A percentile compares a stretch with the other conserved stretches of the same genome.
Conservation (phyloP, 148 eudicot species). For the Silene latifolia region DNA sequence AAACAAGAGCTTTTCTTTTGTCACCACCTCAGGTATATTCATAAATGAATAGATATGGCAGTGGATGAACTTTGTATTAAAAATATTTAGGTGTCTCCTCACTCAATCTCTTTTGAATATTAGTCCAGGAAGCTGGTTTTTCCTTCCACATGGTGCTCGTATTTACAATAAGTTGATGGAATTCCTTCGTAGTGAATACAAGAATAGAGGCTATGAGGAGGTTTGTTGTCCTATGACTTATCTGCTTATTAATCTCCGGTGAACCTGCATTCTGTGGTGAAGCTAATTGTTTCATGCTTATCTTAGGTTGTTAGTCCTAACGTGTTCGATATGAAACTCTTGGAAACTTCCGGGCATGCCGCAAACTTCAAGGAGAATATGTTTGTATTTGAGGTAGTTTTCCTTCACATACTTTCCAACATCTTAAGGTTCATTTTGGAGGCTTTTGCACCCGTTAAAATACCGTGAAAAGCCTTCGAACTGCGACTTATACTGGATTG, state of each 20-base stretch:
- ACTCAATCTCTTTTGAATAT: conserved; percentile 13
- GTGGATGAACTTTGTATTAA: not conserved
- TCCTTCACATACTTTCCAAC: conserved; percentile 8
- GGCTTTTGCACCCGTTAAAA: not conserved
- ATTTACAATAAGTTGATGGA: conserved; percentile 84
- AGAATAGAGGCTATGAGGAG: conserved; percentile 91
- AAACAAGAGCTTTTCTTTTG: conserved; percentile 95
- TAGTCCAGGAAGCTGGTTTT: conserved; percentile 98
- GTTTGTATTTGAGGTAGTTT: conserved; percentile 89
- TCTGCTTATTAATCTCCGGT: conserved; percentile 7
- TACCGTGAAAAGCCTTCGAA: too few species aligned
- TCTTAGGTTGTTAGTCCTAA: conserved; percentile 83
- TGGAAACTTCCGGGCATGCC: conserved; percentile 98
- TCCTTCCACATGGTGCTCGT: conserved; percentile 88
- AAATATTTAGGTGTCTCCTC: not conserved
- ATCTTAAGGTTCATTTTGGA: not conserved
- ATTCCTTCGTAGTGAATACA: conserved; percentile 66
- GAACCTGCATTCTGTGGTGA: not conserved
- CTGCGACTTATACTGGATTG: too few species aligned
- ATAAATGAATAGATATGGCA: not conserved
- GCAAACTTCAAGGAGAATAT: conserved; percentile 94
- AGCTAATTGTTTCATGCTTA: conserved; percentile 15
- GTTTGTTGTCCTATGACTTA: conserved; percentile 29
- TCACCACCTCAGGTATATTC: conserved; percentile 86
- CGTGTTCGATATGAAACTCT: conserved; percentile 91